Conservation (phyloP, 202 grass and related monocot genomes). For the Brachypodium distachyon region DNA sequence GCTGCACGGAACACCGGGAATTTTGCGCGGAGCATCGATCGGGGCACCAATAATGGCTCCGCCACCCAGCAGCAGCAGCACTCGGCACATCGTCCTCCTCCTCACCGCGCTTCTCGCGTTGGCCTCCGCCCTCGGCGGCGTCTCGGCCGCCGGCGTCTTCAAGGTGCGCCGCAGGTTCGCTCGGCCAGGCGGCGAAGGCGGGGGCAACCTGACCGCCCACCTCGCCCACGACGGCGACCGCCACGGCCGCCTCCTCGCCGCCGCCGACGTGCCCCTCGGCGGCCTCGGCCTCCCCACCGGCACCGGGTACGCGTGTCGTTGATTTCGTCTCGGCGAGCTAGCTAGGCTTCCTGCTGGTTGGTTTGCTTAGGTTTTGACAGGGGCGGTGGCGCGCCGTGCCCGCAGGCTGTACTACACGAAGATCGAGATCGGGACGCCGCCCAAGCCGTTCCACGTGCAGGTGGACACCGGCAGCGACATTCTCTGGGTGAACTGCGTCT, state of each 20-base stretch:
- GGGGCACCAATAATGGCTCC: conserved; percentile 5
- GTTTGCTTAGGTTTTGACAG: background rate
- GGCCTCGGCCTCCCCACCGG: conserved; percentile 63
- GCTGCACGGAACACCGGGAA: background rate
- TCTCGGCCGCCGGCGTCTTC: conserved; percentile 35
- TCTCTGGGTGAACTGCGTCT: conserved; percentile 90
- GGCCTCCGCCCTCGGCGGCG: background rate
- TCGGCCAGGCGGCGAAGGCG: background rate
- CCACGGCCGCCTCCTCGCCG: conserved; percentile 44
- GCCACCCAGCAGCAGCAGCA: background rate
- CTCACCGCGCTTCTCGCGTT: background rate
- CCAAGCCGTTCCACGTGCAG: conserved; percentile 79
- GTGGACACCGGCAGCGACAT: conserved; percentile 97
- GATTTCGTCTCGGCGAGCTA: background rate
- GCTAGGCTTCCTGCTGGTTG: too few species aligned
- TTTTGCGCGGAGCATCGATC: too few species aligned
- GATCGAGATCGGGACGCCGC: conserved; percentile 83
- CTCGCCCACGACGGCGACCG: conserved; percentile 39
- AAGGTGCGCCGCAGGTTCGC: conserved; percentile 46
- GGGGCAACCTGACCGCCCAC: conserved; percentile 7
- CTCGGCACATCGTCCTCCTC: background rate
- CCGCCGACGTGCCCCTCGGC: conserved; percentile 50
- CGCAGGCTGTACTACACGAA: conserved; percentile 81
- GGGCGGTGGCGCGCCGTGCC: background rate
- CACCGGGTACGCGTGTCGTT: conserved; percentile 43